Conservation (phyloP, 2,329 filamentous ascomycete species). For the Fusarium sacchari region DNA sequence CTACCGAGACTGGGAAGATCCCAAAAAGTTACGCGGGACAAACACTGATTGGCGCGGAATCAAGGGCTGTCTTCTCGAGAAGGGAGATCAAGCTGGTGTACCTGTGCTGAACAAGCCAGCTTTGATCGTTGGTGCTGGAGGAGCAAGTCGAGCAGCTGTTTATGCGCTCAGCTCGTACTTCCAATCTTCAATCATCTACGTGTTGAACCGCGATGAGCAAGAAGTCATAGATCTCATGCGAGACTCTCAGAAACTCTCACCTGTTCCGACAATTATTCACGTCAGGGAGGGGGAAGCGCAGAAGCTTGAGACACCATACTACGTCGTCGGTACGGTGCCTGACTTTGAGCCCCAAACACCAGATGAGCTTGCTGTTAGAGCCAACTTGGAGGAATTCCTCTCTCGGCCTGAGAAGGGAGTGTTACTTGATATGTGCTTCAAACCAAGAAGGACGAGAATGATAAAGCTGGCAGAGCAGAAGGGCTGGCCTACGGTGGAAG, state of each 20-base stretch:
- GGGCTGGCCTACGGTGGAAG: background rate
- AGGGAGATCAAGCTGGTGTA: background rate
- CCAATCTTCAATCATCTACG: slow-evolving; percentile 1
- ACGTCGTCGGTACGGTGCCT: background rate
- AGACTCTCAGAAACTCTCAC: background rate
- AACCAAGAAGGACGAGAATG: slow-evolving; percentile 5
- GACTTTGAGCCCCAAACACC: background rate
- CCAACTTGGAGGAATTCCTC: background rate
- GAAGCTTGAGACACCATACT: slow-evolving; percentile 5
- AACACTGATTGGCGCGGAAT: slow-evolving; percentile 1
- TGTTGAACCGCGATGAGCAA: background rate
- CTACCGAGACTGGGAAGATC: slow-evolving; percentile 2
- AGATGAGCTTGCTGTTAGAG: background rate
- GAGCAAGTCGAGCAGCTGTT: slow-evolving; percentile 5
- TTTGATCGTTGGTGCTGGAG: slow-evolving; percentile 6
- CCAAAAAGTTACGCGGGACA: background rate
- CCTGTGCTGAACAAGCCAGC: slow-evolving; percentile 12
- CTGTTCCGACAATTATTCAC: background rate
- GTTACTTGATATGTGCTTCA: slow-evolving; percentile 16
- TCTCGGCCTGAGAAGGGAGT: background rate
- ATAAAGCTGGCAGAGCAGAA: slow-evolving; percentile 7
- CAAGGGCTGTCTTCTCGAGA: slow-evolving; percentile 1
- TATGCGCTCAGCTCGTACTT: slow-evolving; percentile 4
- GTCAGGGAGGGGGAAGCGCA: background rate
- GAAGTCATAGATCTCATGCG: background rate